Conservation (phyloP, 176 grass and related monocot species). For the Bonia amplexicaulis region DNA sequence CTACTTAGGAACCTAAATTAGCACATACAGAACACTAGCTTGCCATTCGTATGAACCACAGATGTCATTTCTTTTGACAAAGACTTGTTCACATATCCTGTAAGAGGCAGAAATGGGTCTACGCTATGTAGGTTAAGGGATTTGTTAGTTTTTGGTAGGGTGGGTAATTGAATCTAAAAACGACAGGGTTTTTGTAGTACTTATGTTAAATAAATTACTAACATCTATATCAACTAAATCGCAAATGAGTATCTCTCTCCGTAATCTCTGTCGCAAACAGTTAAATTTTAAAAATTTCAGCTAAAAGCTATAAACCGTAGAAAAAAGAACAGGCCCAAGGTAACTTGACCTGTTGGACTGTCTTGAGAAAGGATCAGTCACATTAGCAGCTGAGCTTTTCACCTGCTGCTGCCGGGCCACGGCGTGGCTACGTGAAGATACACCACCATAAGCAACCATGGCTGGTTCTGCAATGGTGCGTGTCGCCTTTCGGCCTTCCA, state of each 20-base stretch:
- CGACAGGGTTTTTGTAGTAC: too few relatives aligned
- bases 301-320: too few relatives aligned
- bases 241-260: too few relatives aligned
- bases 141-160: too few relatives aligned
- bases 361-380: constrained; percentile 15
- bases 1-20: neutral
- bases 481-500: constrained; percentile 70
- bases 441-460: constrained; percentile 29
- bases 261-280: too few relatives aligned
- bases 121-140: neutral
- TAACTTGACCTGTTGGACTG: constrained; percentile 38
- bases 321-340: too few relatives aligned
- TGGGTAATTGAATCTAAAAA: too few relatives aligned
- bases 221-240: too few relatives aligned
- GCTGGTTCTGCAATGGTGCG: constrained; percentile 25
- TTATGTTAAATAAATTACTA: too few relatives aligned
- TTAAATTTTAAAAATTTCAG: too few relatives aligned
- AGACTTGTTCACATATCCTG: neutral
- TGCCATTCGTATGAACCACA: neutral
- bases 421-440: constrained; percentile 19
- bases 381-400: constrained; percentile 26
- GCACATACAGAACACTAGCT: neutral
- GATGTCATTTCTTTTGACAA: constrained; percentile 1
- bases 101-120: constrained; percentile 2
- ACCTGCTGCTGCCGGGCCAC: constrained; percentile 22